A percentile compares a stretch with the other conserved stretches of the same genome.
Conservation (phyloP, 768 basidiomycete genomes). For the Mycena filopes region DNA sequence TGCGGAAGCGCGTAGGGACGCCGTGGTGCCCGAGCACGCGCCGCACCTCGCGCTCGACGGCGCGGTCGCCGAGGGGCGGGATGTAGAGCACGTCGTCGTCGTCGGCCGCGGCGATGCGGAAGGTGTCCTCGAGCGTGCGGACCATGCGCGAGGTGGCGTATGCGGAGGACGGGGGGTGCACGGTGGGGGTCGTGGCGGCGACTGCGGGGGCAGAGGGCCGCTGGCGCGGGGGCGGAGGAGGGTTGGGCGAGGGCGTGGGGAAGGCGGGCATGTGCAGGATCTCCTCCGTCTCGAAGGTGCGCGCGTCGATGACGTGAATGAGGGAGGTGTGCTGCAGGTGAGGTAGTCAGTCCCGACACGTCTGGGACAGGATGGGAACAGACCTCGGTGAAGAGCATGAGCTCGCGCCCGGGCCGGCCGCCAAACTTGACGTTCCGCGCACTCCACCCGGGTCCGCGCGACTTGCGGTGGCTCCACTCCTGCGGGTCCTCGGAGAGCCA, state of each 20-base stretch:
- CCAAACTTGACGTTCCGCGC: slow-evolving; percentile 90
- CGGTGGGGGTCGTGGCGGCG: not conserved
- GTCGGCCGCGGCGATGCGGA: slow-evolving; percentile 61
- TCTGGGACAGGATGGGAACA: slow-evolving; percentile 27
- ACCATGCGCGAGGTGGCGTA: slow-evolving; percentile 43
- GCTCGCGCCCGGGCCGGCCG: slow-evolving; percentile 70
- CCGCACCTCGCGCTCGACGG: slow-evolving; percentile 67
- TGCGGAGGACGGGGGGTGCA: not conserved
- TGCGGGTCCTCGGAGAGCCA: slow-evolving; percentile 73
- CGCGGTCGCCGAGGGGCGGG: slow-evolving; percentile 63
- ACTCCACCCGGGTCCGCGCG: slow-evolving; percentile 82
- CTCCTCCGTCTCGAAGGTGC: slow-evolving; percentile 84
- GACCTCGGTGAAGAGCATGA: slow-evolving; percentile 93
- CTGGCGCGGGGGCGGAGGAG: slow-evolving; percentile 13
- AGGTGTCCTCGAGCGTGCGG: slow-evolving; percentile 67
- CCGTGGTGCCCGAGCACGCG: slow-evolving; percentile 63
- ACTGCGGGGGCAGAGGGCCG: slow-evolving; percentile 17
- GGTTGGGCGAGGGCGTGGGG: slow-evolving; percentile 23
- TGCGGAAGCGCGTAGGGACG: slow-evolving; percentile 45
- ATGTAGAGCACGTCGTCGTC: slow-evolving; percentile 65
- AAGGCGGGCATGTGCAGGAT: slow-evolving; percentile 67
- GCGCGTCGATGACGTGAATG: slow-evolving; percentile 87
- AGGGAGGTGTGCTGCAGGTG: slow-evolving; percentile 76
- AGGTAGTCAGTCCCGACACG: not conserved
- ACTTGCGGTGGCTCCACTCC: slow-evolving; percentile 71